phyloP scores from a whole-genome alignment of 2,329 filamentous ascomycete species.

The Huntiella savannae region DNA sequence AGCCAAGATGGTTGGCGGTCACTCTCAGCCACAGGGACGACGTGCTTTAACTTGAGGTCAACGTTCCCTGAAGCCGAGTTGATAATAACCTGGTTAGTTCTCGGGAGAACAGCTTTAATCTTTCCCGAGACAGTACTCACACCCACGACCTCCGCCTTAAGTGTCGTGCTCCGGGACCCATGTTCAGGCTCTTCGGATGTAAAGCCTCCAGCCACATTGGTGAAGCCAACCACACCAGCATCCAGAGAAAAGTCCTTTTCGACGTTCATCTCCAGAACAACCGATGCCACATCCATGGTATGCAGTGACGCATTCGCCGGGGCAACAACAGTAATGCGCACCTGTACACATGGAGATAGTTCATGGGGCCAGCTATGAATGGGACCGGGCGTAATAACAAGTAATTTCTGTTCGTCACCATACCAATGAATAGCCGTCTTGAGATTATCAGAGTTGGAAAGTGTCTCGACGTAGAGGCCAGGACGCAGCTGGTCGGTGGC shows the following conservation, averaged over 20 bases:
- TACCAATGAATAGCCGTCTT: not conserved
- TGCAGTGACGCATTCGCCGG: not conserved
- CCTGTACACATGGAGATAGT: not conserved
- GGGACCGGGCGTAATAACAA: not conserved
- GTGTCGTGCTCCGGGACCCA: not conserved
- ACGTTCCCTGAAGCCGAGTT: constrained; percentile 1
- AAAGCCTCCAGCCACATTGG: not conserved
- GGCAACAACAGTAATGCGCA: not conserved
- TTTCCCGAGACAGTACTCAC: not conserved
- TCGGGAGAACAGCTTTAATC: not conserved
- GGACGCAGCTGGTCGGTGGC: not conserved
- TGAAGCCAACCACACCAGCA: not conserved
- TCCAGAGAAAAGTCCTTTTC: not conserved
- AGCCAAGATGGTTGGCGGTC: not conserved
- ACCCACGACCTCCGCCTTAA: not conserved
- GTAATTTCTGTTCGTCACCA: not conserved
- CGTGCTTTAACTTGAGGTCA: not conserved
- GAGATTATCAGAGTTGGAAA: not conserved
- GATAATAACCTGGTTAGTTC: not conserved
- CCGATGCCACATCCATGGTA: not conserved
- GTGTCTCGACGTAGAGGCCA: not conserved
- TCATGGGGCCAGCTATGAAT: not conserved
- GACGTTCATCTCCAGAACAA: not conserved
- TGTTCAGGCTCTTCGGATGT: not conserved
- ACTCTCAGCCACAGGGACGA: not conserved